Conservation (phyloP, 306 rosid species). For the Quercus agrifolia region DNA sequence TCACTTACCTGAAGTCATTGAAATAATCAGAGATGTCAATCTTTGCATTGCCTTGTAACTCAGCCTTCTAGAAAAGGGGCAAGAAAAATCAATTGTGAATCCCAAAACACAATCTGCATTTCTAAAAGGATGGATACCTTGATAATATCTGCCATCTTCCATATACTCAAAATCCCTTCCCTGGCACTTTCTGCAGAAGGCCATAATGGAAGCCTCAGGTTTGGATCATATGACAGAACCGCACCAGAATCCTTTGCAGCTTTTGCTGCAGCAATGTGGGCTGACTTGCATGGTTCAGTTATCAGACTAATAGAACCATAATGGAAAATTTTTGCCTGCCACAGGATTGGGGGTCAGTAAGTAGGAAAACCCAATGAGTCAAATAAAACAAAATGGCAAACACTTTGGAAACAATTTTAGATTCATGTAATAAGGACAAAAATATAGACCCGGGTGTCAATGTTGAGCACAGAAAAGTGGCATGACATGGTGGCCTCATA, state of each 20-base stretch:
- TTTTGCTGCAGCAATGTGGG: conserved; percentile 88
- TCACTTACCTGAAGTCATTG: conserved; percentile 63
- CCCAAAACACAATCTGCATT: conserved; percentile 11
- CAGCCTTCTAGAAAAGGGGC: conserved; percentile 8
- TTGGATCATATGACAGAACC: conserved; percentile 86
- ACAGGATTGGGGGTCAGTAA: not conserved
- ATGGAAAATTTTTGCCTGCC: conserved; percentile 89
- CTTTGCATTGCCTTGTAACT: conserved; percentile 3
- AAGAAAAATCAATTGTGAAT: conserved; percentile 12
- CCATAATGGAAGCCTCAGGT: conserved; percentile 97
- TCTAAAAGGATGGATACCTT: conserved; percentile 46
- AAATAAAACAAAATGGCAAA: not conserved
- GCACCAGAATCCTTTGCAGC: conserved; percentile 92
- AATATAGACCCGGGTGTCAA: conserved; percentile 4
- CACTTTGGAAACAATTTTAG: not conserved
- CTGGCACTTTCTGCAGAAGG: conserved; percentile 84
- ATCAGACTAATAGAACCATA: conserved; percentile 96
- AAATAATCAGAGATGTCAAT: conserved; percentile 13
- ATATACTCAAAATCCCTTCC: conserved; percentile 91
- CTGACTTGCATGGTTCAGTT: conserved; percentile 93
- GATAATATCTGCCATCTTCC: conserved; percentile 89
- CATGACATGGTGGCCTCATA: conserved; percentile 10
- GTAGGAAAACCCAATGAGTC: not conserved
- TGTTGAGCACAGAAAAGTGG: conserved; percentile 4
- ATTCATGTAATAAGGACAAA: conserved; percentile 2